A percentile compares a stretch with the other conserved stretches of the same genome.
Conservation (phyloP, 257 asterid genomes). For the Solanum pimpinellifolium region DNA sequence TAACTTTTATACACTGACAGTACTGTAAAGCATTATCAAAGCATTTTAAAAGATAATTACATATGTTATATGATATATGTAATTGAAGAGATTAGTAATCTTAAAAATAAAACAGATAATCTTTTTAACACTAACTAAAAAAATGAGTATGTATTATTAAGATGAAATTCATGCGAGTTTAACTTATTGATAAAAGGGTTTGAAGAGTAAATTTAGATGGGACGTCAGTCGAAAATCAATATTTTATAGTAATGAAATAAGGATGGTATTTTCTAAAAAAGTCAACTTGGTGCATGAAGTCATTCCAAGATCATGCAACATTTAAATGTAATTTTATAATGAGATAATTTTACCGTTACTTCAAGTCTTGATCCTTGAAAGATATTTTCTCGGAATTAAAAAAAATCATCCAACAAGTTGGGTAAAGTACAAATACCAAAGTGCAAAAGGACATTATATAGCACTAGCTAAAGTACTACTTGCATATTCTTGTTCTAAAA, state of each 20-base stretch:
- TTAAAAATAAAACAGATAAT: background rate
- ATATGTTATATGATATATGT: no score
- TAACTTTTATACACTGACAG: background rate
- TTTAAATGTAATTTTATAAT: background rate
- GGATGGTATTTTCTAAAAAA: background rate
- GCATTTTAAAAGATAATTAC: background rate
- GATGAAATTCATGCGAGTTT: background rate
- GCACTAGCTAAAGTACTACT: background rate
- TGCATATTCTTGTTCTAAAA: background rate
- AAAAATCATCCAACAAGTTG: background rate
- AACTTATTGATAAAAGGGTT: background rate
- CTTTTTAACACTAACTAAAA: no score
- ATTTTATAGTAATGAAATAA: background rate
- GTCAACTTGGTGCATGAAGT: background rate
- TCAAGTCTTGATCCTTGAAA: background rate
- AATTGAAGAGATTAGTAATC: background rate
- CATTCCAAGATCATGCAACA: background rate
- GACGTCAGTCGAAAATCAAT: background rate
- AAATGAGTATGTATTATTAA: no score
- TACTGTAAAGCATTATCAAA: background rate
- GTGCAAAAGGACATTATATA: background rate
- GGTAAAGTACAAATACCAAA: background rate
- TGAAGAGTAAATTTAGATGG: background rate
- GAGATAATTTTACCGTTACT: background rate
- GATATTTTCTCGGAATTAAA: background rate